These are phyloP conservation scores for Colletotrichum lentis DNA, from an alignment of 2,329 filamentous ascomycete species.

Conservation along the genomic window DNA sequence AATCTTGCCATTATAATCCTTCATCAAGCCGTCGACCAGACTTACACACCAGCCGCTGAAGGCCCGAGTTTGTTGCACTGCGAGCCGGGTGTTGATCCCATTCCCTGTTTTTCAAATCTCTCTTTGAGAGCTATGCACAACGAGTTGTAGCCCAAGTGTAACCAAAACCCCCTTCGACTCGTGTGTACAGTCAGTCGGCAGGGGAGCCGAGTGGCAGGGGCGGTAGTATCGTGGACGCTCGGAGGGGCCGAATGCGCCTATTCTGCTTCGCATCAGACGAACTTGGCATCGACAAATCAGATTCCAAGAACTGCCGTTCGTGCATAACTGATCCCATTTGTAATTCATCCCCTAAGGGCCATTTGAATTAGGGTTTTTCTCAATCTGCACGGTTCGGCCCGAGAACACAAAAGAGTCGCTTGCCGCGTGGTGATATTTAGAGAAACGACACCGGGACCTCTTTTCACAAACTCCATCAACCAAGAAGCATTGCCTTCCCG, in stretches of 20 bases:
- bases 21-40: too few species aligned
- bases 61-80: not conserved
- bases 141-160: not conserved
- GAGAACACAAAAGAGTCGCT: conserved; percentile 14
- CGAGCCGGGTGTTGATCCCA: not conserved
- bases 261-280: conserved; percentile 15
- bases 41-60: too few species aligned
- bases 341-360: conserved; percentile 13
- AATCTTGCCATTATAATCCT: too few species aligned
- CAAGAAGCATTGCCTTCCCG: not conserved
- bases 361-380: not conserved
- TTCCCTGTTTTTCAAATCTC: not conserved
- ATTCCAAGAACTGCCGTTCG: conserved; percentile 1
- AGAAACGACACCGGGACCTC: not conserved
- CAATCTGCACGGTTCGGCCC: conserved; percentile 36
- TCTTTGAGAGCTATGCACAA: not conserved
- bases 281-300: not conserved
- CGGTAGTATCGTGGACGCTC: not conserved
- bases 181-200: not conserved
- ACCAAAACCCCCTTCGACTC: not conserved
- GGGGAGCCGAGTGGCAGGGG: conserved; percentile 13
- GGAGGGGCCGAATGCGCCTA: not conserved
- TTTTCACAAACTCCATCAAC: not conserved
- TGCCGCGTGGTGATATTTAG: conserved; percentile 5
- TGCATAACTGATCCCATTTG: not conserved